Base-by-base conservation (phyloP, 768 basidiomycete genomes). In the Favolaschia claudopus region DNA sequence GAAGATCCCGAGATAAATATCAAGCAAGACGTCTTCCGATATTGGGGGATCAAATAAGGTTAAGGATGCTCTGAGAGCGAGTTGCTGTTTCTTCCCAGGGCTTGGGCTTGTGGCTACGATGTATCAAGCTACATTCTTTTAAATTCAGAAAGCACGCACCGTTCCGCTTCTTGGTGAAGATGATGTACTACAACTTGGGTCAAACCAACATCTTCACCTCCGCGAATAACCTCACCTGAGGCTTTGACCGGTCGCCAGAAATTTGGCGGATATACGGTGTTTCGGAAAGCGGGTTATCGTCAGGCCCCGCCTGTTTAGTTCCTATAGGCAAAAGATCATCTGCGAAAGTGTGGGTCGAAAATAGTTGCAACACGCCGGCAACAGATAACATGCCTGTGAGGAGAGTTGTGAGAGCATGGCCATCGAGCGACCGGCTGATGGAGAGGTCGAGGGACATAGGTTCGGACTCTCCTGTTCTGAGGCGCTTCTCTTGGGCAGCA, bases 181-280 rank as follows among this genome's bases (percentile, higher is more conserved):
- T 67, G 14, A 67, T 62, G 29, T 67, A 67, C 55, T 67, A 15
- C 0, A 36, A 32, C 5, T n/a, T n/a, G 31, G 24, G 20, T n/a
- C 52, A 25, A 48, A 53, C 32, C 8, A 44, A 32, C 14, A 33
- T 38, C 8, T 5, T 8, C 24, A 3, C 13, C 20, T 15, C 6
- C 13, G 34, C 1, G n/a, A 28, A 25, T 22, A 20, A 15, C 28
- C 28, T 52, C n/a, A 60, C 59, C 59, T 60, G 66, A 6, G 61
- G 58, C 39, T 67, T 65, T 28, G 64, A 51, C 8, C 51, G 52
- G 55, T 67, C 64, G 29, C 29, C 42, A 5, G 66, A 67, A 37
- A 67, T 65, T 40, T 67, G 66, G 28, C 66, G 60, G 20, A 65
- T 67, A 38, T 67, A 36, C 10, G 58, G 32, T 4, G 60, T 56